Evolutionary conservation across 768 basidiomycete species (phyloP).

Genomic region (Kwoniella dendrophila): DNA sequence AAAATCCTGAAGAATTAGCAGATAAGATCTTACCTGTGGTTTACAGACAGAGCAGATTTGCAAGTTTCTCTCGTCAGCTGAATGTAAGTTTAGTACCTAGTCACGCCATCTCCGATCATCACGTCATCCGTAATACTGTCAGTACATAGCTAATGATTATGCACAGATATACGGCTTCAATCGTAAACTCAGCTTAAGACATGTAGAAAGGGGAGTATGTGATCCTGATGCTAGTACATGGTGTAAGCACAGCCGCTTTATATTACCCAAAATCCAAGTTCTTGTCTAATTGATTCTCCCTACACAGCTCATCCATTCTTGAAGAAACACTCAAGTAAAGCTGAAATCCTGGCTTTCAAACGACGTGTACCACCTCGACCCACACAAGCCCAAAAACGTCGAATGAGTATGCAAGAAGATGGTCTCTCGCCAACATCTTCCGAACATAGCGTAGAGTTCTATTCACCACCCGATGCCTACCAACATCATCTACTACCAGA

Average conservation of each 20-base stretch:
- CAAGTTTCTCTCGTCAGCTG: conserved; percentile 94
- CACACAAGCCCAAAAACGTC: conserved; percentile 35
- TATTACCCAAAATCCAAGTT: not conserved
- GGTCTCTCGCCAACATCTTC: conserved; percentile 35
- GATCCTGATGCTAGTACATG: conserved; percentile 96
- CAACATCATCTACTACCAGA: conserved; percentile 33
- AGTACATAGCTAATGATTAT: not conserved
- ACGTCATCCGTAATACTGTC: conserved; percentile 45
- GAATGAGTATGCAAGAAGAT: conserved; percentile 17
- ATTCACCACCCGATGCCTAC: conserved; percentile 39
- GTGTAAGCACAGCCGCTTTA: conserved; percentile 65
- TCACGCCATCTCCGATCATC: too few species aligned
- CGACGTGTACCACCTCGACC: conserved; percentile 85
- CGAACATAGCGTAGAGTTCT: conserved; percentile 20
- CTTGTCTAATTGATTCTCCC: not conserved
- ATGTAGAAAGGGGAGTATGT: conserved; percentile 91
- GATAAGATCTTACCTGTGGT: conserved; percentile 90
- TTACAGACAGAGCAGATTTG: conserved; percentile 94
- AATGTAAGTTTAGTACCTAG: conserved; percentile 82
- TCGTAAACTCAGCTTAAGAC: conserved; percentile 85
- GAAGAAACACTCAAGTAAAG: conserved; percentile 84
- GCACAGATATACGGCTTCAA: conserved; percentile 94
- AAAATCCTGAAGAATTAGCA: conserved; percentile 88
- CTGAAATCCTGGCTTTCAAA: conserved; percentile 91
- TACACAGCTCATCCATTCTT: conserved; percentile 81